Evolutionary conservation across 1,284 basidiomycete genomes (phyloP), one percentile per base, ranked within the genome.

Genomic region (Testicularia cyperi): DNA sequence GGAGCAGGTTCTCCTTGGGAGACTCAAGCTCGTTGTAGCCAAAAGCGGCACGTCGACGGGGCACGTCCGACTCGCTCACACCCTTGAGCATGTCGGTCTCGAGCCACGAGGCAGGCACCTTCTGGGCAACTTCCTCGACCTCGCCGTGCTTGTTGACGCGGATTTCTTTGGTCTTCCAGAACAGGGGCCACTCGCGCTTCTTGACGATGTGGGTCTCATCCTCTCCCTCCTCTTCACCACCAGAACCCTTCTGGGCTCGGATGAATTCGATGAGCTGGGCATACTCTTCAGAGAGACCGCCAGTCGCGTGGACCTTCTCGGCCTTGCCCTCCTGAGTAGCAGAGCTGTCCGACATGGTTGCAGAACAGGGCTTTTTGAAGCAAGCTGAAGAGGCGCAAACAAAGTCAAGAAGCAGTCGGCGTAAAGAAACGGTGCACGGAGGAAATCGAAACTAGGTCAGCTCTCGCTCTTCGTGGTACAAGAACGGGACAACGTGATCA

Each of bases 11-110:
- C 66, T 67, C 48, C 53, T 47, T 36, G 53, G 68, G 61, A 44
- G 58, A 69, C 61, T 77, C 74, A 38, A 78, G 76, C 74, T 78
- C 77, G 68, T 78, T 78, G 67, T 58, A 75, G 38, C 77, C 77
- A 45, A 77, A 76, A 34, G 68, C 41, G 15, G 49, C 40, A 37
- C 77, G 75, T 27, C 77, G 74, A 45, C 70, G 64, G 22, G 71
- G 55, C 29, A 80, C 73, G 27, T 82, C 81, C 22, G 62, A 41
- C 30, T 79, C 77, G 27, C 70, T 66, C 40, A 83, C 53, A 57
- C 82, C 82, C 49, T 78, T 73, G 25, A 56, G 52, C 61, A 80
- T 73, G 55, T 82, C 79, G 13, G 82, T 82, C 51, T 81, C 75
- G 44, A 83, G 78, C 74, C 74, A 76, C 21, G 68, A 70, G 35